Base-by-base conservation (phyloP, 495 filamentous ascomycete species). In the Oleoguttula mirabilis region DNA sequence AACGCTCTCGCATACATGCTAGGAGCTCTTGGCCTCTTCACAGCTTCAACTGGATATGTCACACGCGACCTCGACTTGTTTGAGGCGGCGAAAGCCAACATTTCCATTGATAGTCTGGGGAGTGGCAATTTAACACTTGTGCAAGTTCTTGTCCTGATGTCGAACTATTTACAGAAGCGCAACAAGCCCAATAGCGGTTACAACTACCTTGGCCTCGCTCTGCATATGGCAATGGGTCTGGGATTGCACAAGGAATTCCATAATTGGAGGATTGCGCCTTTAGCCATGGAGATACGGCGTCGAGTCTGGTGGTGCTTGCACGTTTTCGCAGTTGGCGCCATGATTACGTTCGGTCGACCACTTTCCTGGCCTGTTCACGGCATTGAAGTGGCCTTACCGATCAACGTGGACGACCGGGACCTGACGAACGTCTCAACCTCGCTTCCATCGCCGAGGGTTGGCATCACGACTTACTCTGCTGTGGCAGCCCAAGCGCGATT, bases 151-250 rank as follows among this genome's bases (percentile, higher is more conserved):
- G 20, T 38, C 3, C 41, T 49, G 17, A 43, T 49, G 41, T 32
- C 30, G 28, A 39, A 48, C 56, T 41, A 59, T 60, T 43, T 52
- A 46, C 46, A 50, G 36, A 42, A 49, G 27, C 39, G 39, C 14
- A 24, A 46, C 36, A 30, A 28, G 11, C 36, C 38, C 28, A 30
- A 42, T 44, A 36, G 39, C 20, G 39, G 32, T 1, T 55, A 41
- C 45, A 40, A 64, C 45, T 54, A 61, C 32, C 43, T 63, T 15
- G 66, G 67, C 4, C 51, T 66, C 16, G 66, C 65, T 10, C 56
- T 62, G 24, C 47, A 63, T 6, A 67, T 69, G 61, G 66, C 63
- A 1, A 57, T 70, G 5, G 65, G 66, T 0, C 43, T 70, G 14
- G 66, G 67, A 0, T 56, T 70, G 10, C 66, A 69, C 48, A 46